A percentile compares a stretch with the other conserved stretches of the same genome.
Conservation (phyloP, 1,284 basidiomycete species). For the Gymnopus androsaceus region DNA sequence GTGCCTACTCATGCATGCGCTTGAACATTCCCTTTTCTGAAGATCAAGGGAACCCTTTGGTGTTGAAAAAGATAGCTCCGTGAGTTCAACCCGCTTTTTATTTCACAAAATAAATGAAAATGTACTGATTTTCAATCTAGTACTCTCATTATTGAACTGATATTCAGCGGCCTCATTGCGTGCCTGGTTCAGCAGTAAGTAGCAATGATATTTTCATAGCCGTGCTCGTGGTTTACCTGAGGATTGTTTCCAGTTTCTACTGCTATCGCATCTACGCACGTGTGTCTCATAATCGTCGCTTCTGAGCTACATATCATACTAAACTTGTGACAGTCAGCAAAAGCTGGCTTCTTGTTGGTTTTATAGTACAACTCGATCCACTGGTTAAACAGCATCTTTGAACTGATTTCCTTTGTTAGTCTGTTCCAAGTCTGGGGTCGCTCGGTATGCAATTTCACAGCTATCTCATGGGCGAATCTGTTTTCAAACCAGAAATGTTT, state of each 20-base stretch:
- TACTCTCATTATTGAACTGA: slow-evolving; percentile 9
- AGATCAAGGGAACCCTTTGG: slow-evolving; percentile 10
- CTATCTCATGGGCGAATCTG: background rate
- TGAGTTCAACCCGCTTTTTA: background rate
- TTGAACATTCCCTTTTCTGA: too few relatives aligned
- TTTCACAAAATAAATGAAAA: background rate
- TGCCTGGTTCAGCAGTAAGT: slow-evolving; percentile 13
- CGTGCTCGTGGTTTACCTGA: background rate
- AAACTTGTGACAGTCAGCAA: slow-evolving; percentile 8
- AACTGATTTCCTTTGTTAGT: background rate
- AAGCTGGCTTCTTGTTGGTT: slow-evolving; percentile 6
- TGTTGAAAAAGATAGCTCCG: background rate
- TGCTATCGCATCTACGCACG: slow-evolving; percentile 13
- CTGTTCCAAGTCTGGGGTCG: slow-evolving; percentile 4
- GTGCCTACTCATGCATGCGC: background rate
- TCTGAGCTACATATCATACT: background rate
- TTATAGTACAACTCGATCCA: background rate
- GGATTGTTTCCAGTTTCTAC: slow-evolving; percentile 6
- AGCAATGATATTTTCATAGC: background rate
- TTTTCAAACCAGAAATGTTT: background rate
- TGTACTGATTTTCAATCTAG: background rate
- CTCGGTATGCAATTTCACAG: slow-evolving; percentile 2
- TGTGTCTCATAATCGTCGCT: background rate
- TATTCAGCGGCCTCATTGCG: slow-evolving; percentile 9
- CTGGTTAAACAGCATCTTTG: too few relatives aligned